Conservation (phyloP, 805 yeast genomes). For the Yarrowia sp. region DNA sequence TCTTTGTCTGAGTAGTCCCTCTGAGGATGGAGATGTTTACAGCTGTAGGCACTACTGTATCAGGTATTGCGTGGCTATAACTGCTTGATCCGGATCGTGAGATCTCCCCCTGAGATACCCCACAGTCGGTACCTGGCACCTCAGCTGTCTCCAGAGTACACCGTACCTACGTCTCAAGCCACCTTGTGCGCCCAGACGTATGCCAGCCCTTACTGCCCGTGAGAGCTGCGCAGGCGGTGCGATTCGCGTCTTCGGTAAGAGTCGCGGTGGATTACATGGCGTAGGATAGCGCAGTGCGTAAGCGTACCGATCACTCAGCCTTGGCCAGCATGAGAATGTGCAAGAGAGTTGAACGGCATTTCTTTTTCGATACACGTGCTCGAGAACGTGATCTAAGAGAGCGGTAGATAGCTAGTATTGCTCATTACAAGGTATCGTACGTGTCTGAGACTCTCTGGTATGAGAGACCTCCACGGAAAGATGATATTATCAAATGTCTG, state of each 20-base stretch:
- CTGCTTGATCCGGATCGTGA: not conserved
- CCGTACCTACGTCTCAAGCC: not conserved
- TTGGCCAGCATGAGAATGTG: not conserved
- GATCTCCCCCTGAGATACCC: too few relatives aligned
- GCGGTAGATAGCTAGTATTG: too few relatives aligned
- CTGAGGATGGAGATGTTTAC: not conserved
- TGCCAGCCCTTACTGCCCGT: not conserved
- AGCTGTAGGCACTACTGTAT: not conserved
- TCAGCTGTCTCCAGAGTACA: too few relatives aligned
- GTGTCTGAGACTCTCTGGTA: too few relatives aligned
- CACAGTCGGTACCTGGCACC: too few relatives aligned
- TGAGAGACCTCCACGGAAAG: too few relatives aligned
- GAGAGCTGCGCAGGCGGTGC: not conserved
- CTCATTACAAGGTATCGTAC: too few relatives aligned
- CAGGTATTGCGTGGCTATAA: not conserved
- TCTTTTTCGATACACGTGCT: constrained; percentile 1
- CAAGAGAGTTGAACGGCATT: not conserved
- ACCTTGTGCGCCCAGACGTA: not conserved
- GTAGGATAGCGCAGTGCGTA: not conserved
- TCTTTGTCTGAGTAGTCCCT: not conserved
- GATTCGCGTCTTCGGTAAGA: not conserved
- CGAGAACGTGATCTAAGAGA: not conserved
- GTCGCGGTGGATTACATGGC: not conserved
- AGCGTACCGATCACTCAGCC: too few relatives aligned
- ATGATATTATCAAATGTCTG: too few relatives aligned